A percentile compares a stretch with the other conserved stretches of the same genome.
These are phyloP conservation scores for Cardamine occulta DNA, from an alignment of 345 rosid genomes.

Conservation along the genomic window DNA sequence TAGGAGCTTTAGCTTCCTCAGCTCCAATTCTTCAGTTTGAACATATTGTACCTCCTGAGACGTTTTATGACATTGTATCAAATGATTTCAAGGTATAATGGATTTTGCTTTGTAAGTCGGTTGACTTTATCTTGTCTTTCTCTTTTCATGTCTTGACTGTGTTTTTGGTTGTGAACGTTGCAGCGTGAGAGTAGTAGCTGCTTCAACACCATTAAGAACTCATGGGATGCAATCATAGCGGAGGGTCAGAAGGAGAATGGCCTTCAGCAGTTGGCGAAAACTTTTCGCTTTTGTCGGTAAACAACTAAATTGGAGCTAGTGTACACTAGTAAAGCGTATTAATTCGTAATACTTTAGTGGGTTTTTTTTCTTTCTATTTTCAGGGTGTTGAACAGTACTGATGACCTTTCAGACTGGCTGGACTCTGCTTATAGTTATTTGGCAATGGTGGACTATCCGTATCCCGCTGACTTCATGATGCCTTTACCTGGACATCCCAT, in stretches of 20 bases:
- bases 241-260: constrained; percentile 77
- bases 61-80: constrained; percentile 85
- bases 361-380: constrained; percentile 18
- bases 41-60: constrained; percentile 80
- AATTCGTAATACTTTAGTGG: not conserved
- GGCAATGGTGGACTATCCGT: constrained; percentile 95
- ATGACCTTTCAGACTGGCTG: constrained; percentile 77
- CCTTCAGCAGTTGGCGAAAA: constrained; percentile 62
- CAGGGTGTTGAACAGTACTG: constrained; percentile 68
- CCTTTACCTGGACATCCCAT: constrained; percentile 97
- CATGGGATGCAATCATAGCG: constrained; percentile 64
- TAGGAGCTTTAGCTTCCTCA: constrained; percentile 92
- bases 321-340: not conserved
- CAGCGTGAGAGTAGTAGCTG: constrained; percentile 91
- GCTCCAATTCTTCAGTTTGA: constrained; percentile 97
- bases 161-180: not conserved
- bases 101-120: not conserved
- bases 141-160: constrained; percentile 1
- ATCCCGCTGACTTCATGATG: constrained; percentile 82
- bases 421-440: constrained; percentile 83
- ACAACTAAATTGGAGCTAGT: constrained; percentile 24
- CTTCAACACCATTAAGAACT: constrained; percentile 73
- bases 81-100: constrained; percentile 67
- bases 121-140: not conserved
- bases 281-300: constrained; percentile 79